phyloP scores from a whole-genome alignment of 176 grass and related monocot species.

The Triticum monococcum region DNA sequence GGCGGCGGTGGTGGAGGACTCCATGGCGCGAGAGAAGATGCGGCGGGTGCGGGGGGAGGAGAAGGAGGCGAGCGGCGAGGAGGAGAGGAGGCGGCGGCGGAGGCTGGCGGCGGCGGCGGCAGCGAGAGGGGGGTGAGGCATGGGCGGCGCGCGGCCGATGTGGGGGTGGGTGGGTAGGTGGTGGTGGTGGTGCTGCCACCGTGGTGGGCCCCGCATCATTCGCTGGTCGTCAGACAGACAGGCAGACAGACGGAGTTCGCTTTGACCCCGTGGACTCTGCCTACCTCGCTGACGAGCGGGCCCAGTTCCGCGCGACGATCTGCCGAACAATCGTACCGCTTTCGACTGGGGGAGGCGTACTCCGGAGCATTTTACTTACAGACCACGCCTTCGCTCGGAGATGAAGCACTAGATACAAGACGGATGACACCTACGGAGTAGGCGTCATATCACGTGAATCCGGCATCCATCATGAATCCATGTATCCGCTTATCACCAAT shows the following conservation, averaged over 20 bases:
- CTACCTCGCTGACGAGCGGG: no score
- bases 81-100: slow-evolving; percentile 19
- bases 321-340: fast-evolving
- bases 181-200: not conserved
- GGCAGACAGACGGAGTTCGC: not conserved
- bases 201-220: slow-evolving; percentile 20
- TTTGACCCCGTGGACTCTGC: not conserved
- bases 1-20: not conserved
- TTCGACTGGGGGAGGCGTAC: no score
- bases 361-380: no score
- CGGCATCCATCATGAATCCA: no score
- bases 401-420: no score
- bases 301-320: no score
- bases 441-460: no score
- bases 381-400: no score
- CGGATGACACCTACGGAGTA: no score
- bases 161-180: not conserved
- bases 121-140: slow-evolving; percentile 17
- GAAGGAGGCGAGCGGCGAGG: not conserved
- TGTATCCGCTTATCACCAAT: no score
- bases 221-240: not conserved
- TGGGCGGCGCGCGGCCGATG: slow-evolving; percentile 16
- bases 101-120: not conserved
- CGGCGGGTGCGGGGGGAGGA: not conserved
- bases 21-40: slow-evolving; percentile 34